phyloP scores from a whole-genome alignment of 495 filamentous ascomycete genomes.

The Pseudevernia furfuracea region DNA sequence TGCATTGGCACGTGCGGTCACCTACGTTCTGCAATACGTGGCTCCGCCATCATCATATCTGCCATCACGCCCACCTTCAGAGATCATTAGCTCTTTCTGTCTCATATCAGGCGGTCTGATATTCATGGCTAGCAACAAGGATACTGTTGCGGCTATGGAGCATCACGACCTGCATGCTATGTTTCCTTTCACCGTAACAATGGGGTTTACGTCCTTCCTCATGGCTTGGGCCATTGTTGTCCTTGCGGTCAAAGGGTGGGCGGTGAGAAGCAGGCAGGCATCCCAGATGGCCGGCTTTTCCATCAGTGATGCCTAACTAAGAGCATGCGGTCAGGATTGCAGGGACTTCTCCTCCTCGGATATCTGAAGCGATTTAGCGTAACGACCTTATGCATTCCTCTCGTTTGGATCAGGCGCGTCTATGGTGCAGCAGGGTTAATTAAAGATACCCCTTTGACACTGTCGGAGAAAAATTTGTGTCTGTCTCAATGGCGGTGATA shows the following conservation, averaged over 20 bases:
- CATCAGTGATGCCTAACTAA: not conserved
- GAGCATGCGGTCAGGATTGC: no score
- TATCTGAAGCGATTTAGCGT: not conserved
- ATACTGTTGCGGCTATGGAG: constrained; percentile 71
- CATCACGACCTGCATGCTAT: constrained; percentile 66
- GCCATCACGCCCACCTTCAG: constrained; percentile 86
- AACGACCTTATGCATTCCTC: not conserved
- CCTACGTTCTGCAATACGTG: constrained; percentile 73
- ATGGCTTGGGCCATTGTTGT: constrained; percentile 78
- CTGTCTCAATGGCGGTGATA: constrained; percentile 1
- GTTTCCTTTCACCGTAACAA: constrained; percentile 87
- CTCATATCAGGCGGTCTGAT: constrained; percentile 79
- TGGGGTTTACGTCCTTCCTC: constrained; percentile 73
- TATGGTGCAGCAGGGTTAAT: not conserved
- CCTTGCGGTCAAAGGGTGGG: constrained; percentile 88
- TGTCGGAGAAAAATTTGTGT: constrained; percentile 8
- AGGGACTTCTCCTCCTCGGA: not conserved
- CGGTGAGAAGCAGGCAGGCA: constrained; percentile 32
- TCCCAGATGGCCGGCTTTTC: not conserved
- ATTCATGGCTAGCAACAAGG: constrained; percentile 82
- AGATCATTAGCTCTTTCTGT: constrained; percentile 79
- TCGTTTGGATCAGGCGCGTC: constrained; percentile 1
- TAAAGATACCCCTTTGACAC: constrained; percentile 10
- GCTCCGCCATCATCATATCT: constrained; percentile 75
- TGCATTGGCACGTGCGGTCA: constrained; percentile 66